Base-by-base conservation (phyloP, 2,329 filamentous ascomycete genomes). In the Alternaria solani region DNA sequence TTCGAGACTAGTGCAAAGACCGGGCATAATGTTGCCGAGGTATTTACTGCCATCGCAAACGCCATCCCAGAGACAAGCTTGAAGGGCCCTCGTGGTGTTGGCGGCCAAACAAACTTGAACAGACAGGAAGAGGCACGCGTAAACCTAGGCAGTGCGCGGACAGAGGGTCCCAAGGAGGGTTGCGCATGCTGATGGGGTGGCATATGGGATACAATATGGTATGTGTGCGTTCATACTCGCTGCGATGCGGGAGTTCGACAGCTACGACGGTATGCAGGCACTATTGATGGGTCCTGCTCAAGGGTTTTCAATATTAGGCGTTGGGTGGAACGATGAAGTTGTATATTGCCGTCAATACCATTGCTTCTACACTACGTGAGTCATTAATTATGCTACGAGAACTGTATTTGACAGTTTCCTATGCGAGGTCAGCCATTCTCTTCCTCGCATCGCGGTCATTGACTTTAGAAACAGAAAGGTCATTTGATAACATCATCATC, bases 1-100 rank as follows among this genome's bases (percentile, higher is more conserved):
- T 98, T 97, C 79, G 95, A 99, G 85, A 99, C 95, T 16, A 96
- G 92, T 78, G 95, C 95, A 48, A 99, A 99, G 88, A 95, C 93
- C 4, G 95, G 95, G 26, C 87, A 91, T 76, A 97, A 97, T 78
- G 95, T 99, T 39, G 89, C 91, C 54, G 94, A 97, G 72, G 95
- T 99, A 32, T 99, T 99, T 77, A 97, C 94, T 46, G 95, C 95
- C 32, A 99, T 99, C 77, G 95, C 95, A 61, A 98, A 98, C 77
- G 93, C 94, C 41, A 99, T 99, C 73, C 95, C 95, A 2, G 95
- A 99, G 84, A 96, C 93, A 53, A 97, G 93, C 64, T 83, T 98
- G 78, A 98, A 98, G 87, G 94, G 90, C 51, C 87, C 91, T 34
- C 88, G 93, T 69, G 91, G 91, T n/a, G 82, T 68, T 77, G 80